These are phyloP conservation scores for Gamsiella multidivaricata DNA, from an alignment of 192 early-diverging fungal genomes.

Conservation along the genomic window DNA sequence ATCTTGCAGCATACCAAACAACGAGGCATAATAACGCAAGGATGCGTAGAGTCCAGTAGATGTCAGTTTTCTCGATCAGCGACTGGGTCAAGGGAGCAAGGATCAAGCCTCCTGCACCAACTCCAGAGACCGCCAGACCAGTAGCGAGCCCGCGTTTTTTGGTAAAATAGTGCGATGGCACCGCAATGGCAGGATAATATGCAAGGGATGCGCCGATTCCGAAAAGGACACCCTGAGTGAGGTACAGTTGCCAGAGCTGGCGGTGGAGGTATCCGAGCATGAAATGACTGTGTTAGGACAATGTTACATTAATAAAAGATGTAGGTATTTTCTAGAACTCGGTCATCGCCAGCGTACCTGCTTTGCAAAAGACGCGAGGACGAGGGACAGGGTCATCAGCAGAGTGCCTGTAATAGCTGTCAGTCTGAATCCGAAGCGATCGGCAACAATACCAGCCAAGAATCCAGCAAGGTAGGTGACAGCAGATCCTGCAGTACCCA, in stretches of 20 bases:
- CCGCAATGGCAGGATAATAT: conserved; percentile 69
- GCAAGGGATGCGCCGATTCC: conserved; percentile 70
- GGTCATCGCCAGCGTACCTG: conserved; percentile 52
- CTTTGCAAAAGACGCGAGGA: conserved; percentile 59
- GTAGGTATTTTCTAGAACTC: too few species aligned
- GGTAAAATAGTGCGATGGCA: conserved; percentile 73
- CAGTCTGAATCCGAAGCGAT: conserved; percentile 62
- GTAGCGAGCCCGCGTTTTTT: conserved; percentile 70
- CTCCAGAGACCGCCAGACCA: conserved; percentile 73
- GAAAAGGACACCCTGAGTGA: conserved; percentile 79
- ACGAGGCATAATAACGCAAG: conserved; percentile 55
- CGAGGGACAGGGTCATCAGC: conserved; percentile 51
- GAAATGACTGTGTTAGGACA: not conserved
- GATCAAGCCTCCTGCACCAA: conserved; percentile 71
- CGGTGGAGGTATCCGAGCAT: not conserved
- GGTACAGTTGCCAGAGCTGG: conserved; percentile 74
- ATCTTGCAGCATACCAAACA: conserved; percentile 42
- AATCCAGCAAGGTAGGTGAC: conserved; percentile 29
- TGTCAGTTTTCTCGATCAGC: conserved; percentile 46
- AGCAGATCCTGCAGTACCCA: conserved; percentile 44
- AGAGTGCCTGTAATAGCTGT: conserved; percentile 60
- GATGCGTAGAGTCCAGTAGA: conserved; percentile 53
- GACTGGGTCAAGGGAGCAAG: conserved; percentile 62
- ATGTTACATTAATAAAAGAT: not conserved
- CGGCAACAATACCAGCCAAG: conserved; percentile 50